Conservation (phyloP, 768 basidiomycete genomes). For the Flagelloscypha sp. region DNA sequence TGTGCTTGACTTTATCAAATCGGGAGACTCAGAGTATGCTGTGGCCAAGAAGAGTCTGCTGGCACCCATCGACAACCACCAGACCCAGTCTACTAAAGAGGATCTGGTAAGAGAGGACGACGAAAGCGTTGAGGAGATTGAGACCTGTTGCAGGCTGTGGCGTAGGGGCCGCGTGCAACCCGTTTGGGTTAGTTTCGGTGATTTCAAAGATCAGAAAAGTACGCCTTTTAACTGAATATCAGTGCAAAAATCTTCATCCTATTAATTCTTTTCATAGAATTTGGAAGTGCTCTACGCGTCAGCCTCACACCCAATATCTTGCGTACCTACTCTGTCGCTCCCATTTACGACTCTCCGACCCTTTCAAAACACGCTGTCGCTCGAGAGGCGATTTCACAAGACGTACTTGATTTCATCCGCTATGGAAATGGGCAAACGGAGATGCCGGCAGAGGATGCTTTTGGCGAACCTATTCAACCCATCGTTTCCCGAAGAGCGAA, state of each 20-base stretch:
- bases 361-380: slow-evolving; percentile 51
- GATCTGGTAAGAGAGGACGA: neutral
- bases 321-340: slow-evolving; percentile 43
- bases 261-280: slow-evolving; percentile 22
- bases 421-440: slow-evolving; percentile 43
- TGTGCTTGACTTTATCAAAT: slow-evolving; percentile 48
- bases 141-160: slow-evolving; percentile 48
- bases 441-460: slow-evolving; percentile 16
- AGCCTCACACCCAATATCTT: slow-evolving; percentile 40
- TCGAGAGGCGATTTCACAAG: slow-evolving; percentile 40
- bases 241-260: neutral
- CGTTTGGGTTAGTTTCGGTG: slow-evolving; percentile 44
- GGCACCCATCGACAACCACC: slow-evolving; percentile 19
- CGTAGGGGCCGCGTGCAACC: slow-evolving; percentile 42
- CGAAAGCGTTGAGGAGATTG: slow-evolving; percentile 33
- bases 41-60: slow-evolving; percentile 27
- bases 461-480: slow-evolving; percentile 7
- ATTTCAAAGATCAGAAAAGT: slow-evolving; percentile 38
- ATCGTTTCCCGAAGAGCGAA: slow-evolving; percentile 14
- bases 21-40: slow-evolving; percentile 32
- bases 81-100: slow-evolving; percentile 12
- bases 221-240: slow-evolving; percentile 12
- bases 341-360: slow-evolving; percentile 28
- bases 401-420: slow-evolving; percentile 51
- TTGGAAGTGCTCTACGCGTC: slow-evolving; percentile 52